Percentiles rank a stretch among this genome's conserved stretches.
Evolutionary conservation across 257 asterid species (phyloP).

Genomic region (Fraxinus quadrangulata): DNA sequence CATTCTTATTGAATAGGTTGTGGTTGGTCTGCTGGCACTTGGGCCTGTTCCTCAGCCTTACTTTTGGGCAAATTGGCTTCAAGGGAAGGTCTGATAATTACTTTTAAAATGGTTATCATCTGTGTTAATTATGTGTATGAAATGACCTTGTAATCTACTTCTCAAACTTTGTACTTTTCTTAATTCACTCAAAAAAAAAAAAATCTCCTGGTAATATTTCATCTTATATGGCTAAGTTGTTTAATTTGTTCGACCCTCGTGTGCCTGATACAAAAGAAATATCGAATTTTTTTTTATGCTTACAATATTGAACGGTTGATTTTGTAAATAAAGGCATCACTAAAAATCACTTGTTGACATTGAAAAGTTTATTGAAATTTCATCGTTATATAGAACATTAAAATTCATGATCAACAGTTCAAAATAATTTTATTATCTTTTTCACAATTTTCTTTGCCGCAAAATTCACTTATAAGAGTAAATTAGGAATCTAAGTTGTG

Average conservation of each 20-base stretch:
- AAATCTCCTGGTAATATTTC: neutral
- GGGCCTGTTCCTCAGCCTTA: constrained; percentile 72
- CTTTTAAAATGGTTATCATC: constrained; percentile 36
- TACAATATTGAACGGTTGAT: too few species aligned
- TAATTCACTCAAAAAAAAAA: neutral
- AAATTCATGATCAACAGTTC: too few species aligned
- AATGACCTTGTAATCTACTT: constrained; percentile 17
- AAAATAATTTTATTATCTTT: too few species aligned
- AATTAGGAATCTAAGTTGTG: too few species aligned
- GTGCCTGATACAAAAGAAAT: neutral
- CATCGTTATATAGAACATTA: too few species aligned
- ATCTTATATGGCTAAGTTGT: neutral
- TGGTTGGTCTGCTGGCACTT: constrained; percentile 90
- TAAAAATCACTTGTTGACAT: too few species aligned
- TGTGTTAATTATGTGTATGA: constrained; percentile 22
- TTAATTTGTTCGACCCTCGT: neutral
- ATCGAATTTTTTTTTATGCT: too few species aligned
- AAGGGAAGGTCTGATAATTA: constrained; percentile 93
- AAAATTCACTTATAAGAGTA: too few species aligned
- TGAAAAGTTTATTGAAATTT: too few species aligned
- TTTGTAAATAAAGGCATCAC: too few species aligned
- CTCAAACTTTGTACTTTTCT: neutral
- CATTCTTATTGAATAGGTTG: constrained; percentile 49
- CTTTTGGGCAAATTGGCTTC: constrained; percentile 98
- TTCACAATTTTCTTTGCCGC: too few species aligned